phyloP scores from a whole-genome alignment of 2,329 filamentous ascomycete species.

The Alternaria angustiovoidea region DNA sequence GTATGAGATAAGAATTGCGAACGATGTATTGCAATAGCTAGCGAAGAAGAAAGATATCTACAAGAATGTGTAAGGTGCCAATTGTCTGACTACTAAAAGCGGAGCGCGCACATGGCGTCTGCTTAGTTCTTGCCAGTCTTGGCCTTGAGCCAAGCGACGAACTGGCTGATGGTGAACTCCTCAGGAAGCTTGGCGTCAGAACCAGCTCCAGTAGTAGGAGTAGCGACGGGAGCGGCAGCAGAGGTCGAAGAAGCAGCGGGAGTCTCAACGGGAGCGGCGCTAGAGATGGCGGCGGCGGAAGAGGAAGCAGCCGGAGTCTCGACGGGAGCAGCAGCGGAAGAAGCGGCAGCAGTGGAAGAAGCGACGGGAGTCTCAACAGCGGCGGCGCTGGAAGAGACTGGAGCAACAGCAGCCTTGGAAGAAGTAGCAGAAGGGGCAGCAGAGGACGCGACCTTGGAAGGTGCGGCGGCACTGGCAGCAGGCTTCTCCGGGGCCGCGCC shows the following conservation, averaged over 20 bases:
- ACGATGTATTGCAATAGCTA: not conserved
- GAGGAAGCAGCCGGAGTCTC: slow-evolving; percentile 15
- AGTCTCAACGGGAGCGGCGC: slow-evolving; percentile 6
- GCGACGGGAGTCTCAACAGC: not conserved
- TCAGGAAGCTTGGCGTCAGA: slow-evolving; percentile 28
- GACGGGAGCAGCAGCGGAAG: not conserved
- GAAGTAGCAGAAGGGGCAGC: not conserved
- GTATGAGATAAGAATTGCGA: not conserved
- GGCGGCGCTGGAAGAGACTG: not conserved
- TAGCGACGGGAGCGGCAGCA: slow-evolving; percentile 11
- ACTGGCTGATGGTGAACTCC: slow-evolving; percentile 38
- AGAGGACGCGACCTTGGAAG: not conserved
- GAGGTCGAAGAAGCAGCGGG: slow-evolving; percentile 17
- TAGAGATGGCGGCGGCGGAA: slow-evolving; percentile 5
- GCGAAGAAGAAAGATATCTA: slow-evolving; percentile 18
- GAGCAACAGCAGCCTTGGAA: not conserved
- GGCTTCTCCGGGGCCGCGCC: slow-evolving; percentile 13
- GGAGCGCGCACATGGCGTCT: not conserved
- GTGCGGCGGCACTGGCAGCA: not conserved
- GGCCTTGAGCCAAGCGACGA: slow-evolving; percentile 39
- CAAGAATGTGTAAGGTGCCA: slow-evolving; percentile 19
- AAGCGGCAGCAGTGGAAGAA: not conserved
- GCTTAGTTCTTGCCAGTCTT: slow-evolving; percentile 20
- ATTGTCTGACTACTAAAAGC: not conserved
- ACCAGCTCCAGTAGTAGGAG: slow-evolving; percentile 21